These are phyloP conservation scores for Penicillium mononematosum DNA, from an alignment of 495 filamentous ascomycete species.

Conservation along the genomic window DNA sequence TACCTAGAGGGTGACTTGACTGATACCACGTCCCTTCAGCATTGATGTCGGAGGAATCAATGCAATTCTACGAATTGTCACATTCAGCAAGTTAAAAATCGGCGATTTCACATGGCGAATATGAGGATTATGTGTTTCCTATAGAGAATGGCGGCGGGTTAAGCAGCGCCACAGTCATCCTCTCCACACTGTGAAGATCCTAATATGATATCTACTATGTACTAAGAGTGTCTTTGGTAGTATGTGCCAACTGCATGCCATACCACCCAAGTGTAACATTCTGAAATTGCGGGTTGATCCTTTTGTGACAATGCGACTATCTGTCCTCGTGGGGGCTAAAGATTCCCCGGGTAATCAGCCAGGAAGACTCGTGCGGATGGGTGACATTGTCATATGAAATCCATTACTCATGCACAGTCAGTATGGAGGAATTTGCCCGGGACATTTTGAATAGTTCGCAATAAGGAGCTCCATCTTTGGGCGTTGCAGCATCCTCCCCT, in stretches of 20 bases:
- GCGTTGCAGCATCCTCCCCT: not conserved
- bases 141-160: not conserved
- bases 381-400: conserved; percentile 20
- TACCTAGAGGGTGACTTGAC: not conserved
- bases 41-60: not conserved
- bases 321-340: not conserved
- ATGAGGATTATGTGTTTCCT: not conserved
- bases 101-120: not conserved
- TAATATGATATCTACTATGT: not conserved
- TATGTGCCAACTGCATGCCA: not conserved
- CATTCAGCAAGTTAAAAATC: not conserved
- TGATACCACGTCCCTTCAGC: not conserved
- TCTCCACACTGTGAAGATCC: not conserved
- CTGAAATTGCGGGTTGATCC: conserved; percentile 3
- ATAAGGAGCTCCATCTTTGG: not conserved
- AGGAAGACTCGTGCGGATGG: not conserved
- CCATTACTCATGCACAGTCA: not conserved
- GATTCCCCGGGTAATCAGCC: conserved; percentile 4
- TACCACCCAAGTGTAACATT: not conserved
- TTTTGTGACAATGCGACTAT: conserved; percentile 2
- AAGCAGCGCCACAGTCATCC: not conserved
- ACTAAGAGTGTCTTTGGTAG: not conserved
- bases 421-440: conserved; percentile 5
- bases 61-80: not conserved
- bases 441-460: not conserved